These are phyloP conservation scores for Phaeotremella fagi DNA, from an alignment of 768 basidiomycete species.

Conservation along the genomic window DNA sequence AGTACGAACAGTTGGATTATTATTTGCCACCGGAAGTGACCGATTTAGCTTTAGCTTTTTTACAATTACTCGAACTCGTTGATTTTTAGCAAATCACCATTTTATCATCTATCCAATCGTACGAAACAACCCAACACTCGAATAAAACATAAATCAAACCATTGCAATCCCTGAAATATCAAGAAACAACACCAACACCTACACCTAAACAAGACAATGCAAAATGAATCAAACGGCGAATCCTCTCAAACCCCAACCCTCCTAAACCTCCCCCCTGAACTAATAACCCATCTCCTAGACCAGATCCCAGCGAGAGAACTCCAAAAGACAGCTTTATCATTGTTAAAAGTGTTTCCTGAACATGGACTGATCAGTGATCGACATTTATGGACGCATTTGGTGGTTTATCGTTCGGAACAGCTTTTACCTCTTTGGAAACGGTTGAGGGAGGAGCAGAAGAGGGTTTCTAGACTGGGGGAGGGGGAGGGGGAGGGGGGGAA, in stretches of 20 bases:
- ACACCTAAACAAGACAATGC: not conserved
- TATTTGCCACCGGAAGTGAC: too few species aligned
- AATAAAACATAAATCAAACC: not conserved
- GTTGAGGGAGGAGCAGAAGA: conserved; percentile 49
- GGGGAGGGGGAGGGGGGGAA: not conserved
- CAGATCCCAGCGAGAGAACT: conserved; percentile 54
- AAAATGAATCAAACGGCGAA: too few species aligned
- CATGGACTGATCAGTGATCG: conserved; percentile 58
- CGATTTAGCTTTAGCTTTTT: too few species aligned
- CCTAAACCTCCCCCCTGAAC: conserved; percentile 59
- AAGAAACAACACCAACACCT: not conserved
- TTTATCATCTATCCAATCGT: too few species aligned
- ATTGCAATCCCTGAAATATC: not conserved
- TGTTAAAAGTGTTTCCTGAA: conserved; percentile 62
- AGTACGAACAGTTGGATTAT: too few species aligned
- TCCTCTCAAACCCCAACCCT: conserved; percentile 4
- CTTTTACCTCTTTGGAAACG: conserved; percentile 59
- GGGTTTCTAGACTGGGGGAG: not conserved
- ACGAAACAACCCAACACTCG: conserved; percentile 3
- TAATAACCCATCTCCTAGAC: conserved; percentile 60
- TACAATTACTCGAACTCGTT: too few species aligned
- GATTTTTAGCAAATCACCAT: too few species aligned
- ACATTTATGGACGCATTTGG: conserved; percentile 60
- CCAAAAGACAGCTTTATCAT: conserved; percentile 58
- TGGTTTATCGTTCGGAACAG: conserved; percentile 55